Percentiles rank a stretch among this genome's conserved stretches.
Conservation (phyloP, 305 asterid genomes). For the Solanum hybrid region DNA sequence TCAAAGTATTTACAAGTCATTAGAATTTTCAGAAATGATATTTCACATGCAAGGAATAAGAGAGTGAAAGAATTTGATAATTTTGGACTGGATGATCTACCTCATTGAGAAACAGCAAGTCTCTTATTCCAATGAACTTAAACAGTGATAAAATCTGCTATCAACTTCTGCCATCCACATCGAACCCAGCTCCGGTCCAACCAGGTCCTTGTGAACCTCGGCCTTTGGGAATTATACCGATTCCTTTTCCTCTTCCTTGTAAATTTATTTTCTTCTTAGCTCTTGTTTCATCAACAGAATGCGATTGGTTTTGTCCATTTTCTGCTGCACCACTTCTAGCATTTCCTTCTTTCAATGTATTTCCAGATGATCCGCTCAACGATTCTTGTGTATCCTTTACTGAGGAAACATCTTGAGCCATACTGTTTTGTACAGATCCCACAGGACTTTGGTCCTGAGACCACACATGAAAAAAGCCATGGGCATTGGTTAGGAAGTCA, state of each 20-base stretch:
- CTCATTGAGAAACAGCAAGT: background rate
- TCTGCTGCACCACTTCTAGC: constrained; percentile 12
- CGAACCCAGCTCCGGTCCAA: constrained; percentile 98
- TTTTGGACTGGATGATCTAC: background rate
- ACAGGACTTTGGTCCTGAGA: constrained; percentile 23
- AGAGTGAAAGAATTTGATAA: background rate
- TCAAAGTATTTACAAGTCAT: background rate
- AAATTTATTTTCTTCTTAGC: constrained; percentile 41
- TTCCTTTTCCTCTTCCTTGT: constrained; percentile 75
- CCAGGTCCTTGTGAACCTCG: constrained; percentile 58
- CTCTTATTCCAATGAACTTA: background rate
- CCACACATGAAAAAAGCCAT: background rate
- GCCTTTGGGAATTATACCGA: constrained; percentile 73
- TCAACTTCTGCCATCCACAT: constrained; percentile 74
- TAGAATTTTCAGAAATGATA: background rate
- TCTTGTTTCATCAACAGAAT: constrained; percentile 16
- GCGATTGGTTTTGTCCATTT: constrained; percentile 18
- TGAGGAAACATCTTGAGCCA: constrained; percentile 18
- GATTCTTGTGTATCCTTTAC: constrained; percentile 9
- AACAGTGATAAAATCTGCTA: background rate
- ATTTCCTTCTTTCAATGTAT: constrained; percentile 18
- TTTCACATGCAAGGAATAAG: background rate
- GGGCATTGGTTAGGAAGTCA: background rate
- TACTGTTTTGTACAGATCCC: constrained; percentile 14
- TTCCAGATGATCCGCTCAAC: constrained; percentile 15